These are phyloP conservation scores for Penicillium sp. DNA, from an alignment of 2,329 filamentous ascomycete species.

Conservation along the genomic window DNA sequence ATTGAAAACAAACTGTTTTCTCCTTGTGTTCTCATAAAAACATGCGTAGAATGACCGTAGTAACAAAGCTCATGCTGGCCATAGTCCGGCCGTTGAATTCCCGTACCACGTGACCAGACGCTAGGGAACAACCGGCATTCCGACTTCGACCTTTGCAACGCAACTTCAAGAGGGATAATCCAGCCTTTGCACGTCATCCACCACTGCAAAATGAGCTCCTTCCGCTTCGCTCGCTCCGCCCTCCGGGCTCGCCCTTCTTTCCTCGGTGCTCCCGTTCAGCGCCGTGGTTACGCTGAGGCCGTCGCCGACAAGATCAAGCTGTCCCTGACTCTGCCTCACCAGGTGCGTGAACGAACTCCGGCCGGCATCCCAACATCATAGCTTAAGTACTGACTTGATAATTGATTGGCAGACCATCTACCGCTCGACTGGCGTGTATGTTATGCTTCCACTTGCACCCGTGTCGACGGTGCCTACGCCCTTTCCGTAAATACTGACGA, in stretches of 20 bases:
- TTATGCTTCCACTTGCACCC: constrained; percentile 23
- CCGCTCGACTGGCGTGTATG: constrained; percentile 69
- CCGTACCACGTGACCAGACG: constrained; percentile 31
- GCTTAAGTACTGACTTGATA: constrained; percentile 22
- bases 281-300: constrained; percentile 87
- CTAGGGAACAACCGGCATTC: constrained; percentile 42
- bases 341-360: constrained; percentile 64
- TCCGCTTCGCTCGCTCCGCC: constrained; percentile 88
- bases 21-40: background rate
- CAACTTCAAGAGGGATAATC: constrained; percentile 37
- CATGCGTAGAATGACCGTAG: background rate
- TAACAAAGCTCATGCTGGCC: constrained; percentile 1
- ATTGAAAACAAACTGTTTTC: background rate
- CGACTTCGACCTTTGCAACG: constrained; percentile 40
- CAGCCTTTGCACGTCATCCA: constrained; percentile 29
- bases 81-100: constrained; percentile 14
- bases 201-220: constrained; percentile 72
- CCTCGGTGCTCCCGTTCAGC: constrained; percentile 72
- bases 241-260: constrained; percentile 77
- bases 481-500: constrained; percentile 46
- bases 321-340: constrained; percentile 94
- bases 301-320: constrained; percentile 95
- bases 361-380: constrained; percentile 5
- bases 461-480: constrained; percentile 13
- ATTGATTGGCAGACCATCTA: constrained; percentile 58